Base-by-base conservation (phyloP, 2,329 filamentous ascomycete species). In the Calonectria crousiana region DNA sequence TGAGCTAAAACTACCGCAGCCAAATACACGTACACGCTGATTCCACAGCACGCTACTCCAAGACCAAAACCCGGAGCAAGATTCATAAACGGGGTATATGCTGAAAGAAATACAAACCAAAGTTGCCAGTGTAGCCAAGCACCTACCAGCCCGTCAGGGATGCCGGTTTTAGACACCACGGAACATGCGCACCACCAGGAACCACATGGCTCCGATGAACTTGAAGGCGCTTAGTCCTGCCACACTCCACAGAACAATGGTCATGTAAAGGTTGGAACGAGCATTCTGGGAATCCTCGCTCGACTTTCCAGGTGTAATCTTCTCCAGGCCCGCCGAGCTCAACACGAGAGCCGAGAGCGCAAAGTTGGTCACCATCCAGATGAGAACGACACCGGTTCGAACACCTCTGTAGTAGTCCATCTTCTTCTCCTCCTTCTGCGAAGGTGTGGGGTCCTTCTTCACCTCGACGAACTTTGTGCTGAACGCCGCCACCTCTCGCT, bases 371-470 rank as follows among this genome's bases (percentile, higher is more conserved):
- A 98, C 95, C 90, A 99, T 98, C 97, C 97, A 99, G 78, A 94
- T 92, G 66, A 98, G 88, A 36, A 99, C 97, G 78, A 98, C 96
- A 34, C 95, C 92, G 26, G 95, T 97, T 76, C 97, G 92, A 84
- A 99, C 98, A 78, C 96, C 97, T 81, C 96, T 95, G 90, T 99
- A 99, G 86, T 98, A 99, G 84, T 99, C 97, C 88, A 98, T 95
- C 84, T 99, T 96, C 82, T 94, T 95, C 83, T 98, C 96, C 44
- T 92, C 89, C 56, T 90, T 86, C 78, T 91, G 88, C 0, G 87
- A 83, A 0, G 90, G 83, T 0, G 88, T 89, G 0, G 91, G 90
- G 0, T 88, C 80, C 80, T 91, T 92, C 85, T 93, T 92, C 76
- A 95, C 93, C 76, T 93, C 92, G 34, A 93, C 92, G 58, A 92